Evolutionary conservation across 2,329 filamentous ascomycete genomes (phyloP).

Genomic region (Drechslerella coelobrocha): DNA sequence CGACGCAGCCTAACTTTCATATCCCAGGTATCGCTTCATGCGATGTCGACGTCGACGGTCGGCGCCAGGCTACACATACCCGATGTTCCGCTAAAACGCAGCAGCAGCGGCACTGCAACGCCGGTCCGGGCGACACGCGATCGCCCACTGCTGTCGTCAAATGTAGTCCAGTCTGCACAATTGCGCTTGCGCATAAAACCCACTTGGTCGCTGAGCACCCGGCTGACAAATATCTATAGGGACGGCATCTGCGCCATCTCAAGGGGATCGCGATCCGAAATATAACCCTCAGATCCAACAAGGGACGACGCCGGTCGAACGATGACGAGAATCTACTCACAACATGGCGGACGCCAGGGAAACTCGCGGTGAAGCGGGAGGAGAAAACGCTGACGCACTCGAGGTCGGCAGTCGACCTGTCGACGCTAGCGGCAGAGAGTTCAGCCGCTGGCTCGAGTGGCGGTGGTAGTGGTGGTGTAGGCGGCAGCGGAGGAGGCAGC

Average conservation of each 20-base stretch:
- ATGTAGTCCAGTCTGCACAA: too few relatives aligned
- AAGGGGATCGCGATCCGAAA: constrained; percentile 52
- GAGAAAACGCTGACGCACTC: constrained; percentile 47
- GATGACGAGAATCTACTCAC: constrained; percentile 52
- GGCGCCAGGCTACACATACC: constrained; percentile 34
- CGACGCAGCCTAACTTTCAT: constrained; percentile 14
- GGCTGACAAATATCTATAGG: constrained; percentile 25
- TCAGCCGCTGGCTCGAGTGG: constrained; percentile 11
- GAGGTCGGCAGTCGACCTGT: constrained; percentile 51
- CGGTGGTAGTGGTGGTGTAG: constrained; percentile 18
- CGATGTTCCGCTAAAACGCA: constrained; percentile 23
- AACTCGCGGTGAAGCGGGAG: constrained; percentile 28
- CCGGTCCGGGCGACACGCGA: constrained; percentile 46
- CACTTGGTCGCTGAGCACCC: not conserved
- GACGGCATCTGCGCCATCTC: constrained; percentile 52
- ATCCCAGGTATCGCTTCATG: constrained; percentile 40
- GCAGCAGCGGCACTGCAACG: constrained; percentile 40
- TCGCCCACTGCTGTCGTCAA: constrained; percentile 51
- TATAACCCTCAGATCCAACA: constrained; percentile 25
- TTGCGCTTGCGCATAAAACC: not conserved
- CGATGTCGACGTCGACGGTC: constrained; percentile 48
- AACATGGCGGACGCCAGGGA: constrained; percentile 50
- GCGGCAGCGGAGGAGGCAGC: constrained; percentile 1
- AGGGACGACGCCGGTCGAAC: constrained; percentile 48
- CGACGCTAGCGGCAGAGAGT: constrained; percentile 27